Conservation (phyloP, 164 flowering plant genomes). For the Annona squamosa region DNA sequence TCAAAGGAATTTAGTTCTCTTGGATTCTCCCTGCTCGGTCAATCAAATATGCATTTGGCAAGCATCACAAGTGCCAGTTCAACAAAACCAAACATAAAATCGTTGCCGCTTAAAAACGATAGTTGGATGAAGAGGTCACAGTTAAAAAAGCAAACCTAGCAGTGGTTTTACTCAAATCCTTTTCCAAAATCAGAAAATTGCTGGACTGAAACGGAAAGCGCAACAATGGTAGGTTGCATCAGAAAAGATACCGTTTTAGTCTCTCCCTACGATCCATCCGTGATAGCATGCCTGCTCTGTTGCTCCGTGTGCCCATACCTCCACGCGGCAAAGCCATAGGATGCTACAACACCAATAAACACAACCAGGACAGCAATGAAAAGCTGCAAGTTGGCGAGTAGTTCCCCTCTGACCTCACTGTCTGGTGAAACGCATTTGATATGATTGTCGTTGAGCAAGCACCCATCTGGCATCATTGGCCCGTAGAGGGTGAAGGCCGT, state of each 20-base stretch:
- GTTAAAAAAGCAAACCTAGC: no score
- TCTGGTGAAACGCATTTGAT: conserved; percentile 47
- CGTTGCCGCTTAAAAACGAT: no score
- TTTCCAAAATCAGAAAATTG: no score
- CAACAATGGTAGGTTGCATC: no score
- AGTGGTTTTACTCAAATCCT: no score
- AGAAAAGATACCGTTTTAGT: background rate
- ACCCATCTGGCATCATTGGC: conserved; percentile 90
- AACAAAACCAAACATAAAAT: no score
- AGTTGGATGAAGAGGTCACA: no score
- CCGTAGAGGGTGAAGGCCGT: conserved; percentile 94
- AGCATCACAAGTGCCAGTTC: no score
- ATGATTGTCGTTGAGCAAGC: conserved; percentile 36
- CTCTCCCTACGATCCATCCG: conserved; percentile 12
- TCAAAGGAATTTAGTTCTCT: no score
- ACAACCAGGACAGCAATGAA: conserved; percentile 47
- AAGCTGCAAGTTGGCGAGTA: conserved; percentile 80
- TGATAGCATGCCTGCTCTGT: conserved; percentile 12
- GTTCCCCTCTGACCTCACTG: conserved; percentile 60
- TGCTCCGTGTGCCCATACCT: conserved; percentile 33
- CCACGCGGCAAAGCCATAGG: conserved; percentile 43
- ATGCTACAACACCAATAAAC: conserved; percentile 36
- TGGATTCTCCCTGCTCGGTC: no score
- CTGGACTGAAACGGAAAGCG: no score
- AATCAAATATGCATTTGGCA: no score